Base-by-base conservation (phyloP, 371 early-diverging fungal genomes). In the Rhizopus stolonifer region DNA sequence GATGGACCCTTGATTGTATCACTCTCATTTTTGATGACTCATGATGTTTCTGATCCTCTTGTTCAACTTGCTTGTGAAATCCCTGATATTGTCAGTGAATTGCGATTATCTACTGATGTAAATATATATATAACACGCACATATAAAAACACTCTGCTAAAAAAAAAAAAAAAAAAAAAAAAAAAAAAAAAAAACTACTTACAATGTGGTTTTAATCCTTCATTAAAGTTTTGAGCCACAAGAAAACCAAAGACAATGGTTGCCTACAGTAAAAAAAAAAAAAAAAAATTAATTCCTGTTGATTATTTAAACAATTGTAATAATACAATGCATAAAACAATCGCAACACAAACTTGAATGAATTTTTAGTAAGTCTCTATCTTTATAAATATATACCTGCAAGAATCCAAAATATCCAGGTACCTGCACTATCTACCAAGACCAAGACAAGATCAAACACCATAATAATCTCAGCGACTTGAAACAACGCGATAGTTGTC, bases 371-470 rank as follows among this genome's bases (percentile, higher is more conserved):
- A 46, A 46, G n/a, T n/a, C n/a, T n/a, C n/a, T n/a, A n/a, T n/a
- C n/a, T n/a, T n/a, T n/a, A n/a, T n/a, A n/a, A n/a, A n/a, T n/a
- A n/a, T 49, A 56, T 77, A 74, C 78, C 77, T 56, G 72, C 71
- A 29, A 78, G 39, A 13, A 68, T 74, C 79, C 79, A 78, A 51
- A 78, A 78, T 0, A 70, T 64, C 79, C 79, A 78, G 19, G 58
- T 54, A 17, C 57, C 51, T 11, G 67, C 58, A 36, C 74, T 74
- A 48, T 78, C 74, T n/a, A 65, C 65, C 21, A 78, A 42, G 5
- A 78, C 49, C 17, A 74, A 47, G 17, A 66, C 48, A 46, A 78
- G 74, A 48, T 78, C 79, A 1, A 72, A 56, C 10, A 60, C 46
- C 48, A 72, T 45, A n/a, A 74, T 49, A 1, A 48, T 39, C 9